Evolutionary conservation across 2,329 filamentous ascomycete genomes (phyloP), one percentile per base, ranked within the genome.

Genomic region (Venturia pyrina): DNA sequence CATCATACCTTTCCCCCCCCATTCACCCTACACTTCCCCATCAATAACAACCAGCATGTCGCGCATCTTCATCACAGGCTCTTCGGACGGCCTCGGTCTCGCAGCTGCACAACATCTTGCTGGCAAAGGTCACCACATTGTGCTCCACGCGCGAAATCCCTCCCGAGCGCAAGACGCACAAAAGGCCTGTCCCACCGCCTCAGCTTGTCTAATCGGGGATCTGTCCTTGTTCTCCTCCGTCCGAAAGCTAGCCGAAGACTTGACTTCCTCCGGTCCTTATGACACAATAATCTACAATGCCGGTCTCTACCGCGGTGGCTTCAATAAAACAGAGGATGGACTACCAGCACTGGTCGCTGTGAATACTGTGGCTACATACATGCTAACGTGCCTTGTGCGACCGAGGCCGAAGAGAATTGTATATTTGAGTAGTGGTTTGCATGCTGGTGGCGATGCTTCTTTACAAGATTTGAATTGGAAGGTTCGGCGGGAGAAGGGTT

Each of bases 221-320:
- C 74, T 87, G 1, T 76, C 79, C 32, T 82, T 76, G 61, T 75
- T 85, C 53, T 70, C 78, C 6, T 80, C 82, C 62, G 83, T 77
- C 4, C 84, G 83, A 67, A 72, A 73, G 2, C 75, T 87, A 2
- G 84, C 84, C 1, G 71, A 75, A 13, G 75, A 83, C 64, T 79
- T 82, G 64, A 83, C 84, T 71, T 73, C 74, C 46, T 72, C 77
- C 0, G 81, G 81, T 0, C 74, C 77, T 0, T 86, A 83, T 70
- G 85, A 87, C 70, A 77, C 78, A 32, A 75, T 87, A 17, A 77
- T 87, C 21, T 84, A 86, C 75, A 87, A 86, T 67, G 84, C 84
- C 0, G 84, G 83, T 2, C 69, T 84, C 32, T 81, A 79, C 65
- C 73, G 72, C 40, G 79, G 79, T 19, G 76, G 72, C 53, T 77